Percentiles rank a stretch among this genome's conserved stretches.
These are phyloP conservation scores for Candida ipomoeae DNA, from an alignment of 805 yeast species.

Conservation along the genomic window DNA sequence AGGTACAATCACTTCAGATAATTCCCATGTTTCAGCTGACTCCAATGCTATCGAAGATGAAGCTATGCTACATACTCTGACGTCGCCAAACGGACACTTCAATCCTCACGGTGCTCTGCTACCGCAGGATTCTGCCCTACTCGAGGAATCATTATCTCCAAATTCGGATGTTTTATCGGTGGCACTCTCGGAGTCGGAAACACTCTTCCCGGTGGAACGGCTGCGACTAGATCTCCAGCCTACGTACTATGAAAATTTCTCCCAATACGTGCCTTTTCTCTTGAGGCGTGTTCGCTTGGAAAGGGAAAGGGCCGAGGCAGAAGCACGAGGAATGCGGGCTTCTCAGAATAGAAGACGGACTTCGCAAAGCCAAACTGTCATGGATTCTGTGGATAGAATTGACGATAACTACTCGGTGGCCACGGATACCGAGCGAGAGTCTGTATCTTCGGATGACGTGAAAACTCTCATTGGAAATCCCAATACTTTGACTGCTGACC, in stretches of 20 bases:
- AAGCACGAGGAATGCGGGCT: not conserved
- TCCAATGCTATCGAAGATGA: not conserved
- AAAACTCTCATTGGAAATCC: conserved; percentile 2
- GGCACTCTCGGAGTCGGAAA: conserved; percentile 37
- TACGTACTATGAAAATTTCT: conserved; percentile 34
- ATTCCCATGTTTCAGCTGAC: not conserved
- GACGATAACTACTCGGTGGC: not conserved
- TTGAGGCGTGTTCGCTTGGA: conserved; percentile 27
- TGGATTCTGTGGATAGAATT: not conserved
- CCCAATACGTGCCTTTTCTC: conserved; percentile 35
- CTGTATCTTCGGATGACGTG: conserved; percentile 3
- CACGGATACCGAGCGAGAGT: conserved; percentile 3
- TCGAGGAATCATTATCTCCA: not conserved
- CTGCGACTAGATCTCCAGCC: conserved; percentile 34
- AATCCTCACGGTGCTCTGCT: not conserved
- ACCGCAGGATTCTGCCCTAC: not conserved
- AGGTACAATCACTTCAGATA: not conserved
- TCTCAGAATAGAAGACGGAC: not conserved
- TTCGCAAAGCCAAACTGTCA: not conserved
- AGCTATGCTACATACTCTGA: too few relatives aligned
- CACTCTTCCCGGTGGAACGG: conserved; percentile 22
- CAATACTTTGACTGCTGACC: not conserved
- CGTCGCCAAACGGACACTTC: not conserved
- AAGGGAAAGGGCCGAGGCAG: conserved; percentile 2
- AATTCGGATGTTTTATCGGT: conserved; percentile 13